Conservation (phyloP, 805 yeast genomes). For the Sugiyamaella chiloensis region DNA sequence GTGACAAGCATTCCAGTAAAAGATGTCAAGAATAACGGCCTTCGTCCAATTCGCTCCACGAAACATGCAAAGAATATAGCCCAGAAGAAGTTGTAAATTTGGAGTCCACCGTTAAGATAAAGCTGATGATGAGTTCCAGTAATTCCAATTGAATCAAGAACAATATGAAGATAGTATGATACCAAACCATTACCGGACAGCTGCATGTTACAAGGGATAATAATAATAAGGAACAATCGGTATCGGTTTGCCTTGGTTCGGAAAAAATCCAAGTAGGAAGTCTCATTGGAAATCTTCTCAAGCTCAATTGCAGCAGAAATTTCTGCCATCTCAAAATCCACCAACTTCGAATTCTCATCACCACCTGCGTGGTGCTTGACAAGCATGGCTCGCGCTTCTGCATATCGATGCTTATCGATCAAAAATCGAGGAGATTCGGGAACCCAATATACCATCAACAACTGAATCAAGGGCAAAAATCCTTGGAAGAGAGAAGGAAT, state of each 20-base stretch:
- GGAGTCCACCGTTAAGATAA: constrained; percentile 21
- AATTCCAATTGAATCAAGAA: constrained; percentile 52
- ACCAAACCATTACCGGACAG: constrained; percentile 17
- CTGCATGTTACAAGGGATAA: constrained; percentile 10
- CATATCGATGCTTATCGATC: constrained; percentile 56
- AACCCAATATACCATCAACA: constrained; percentile 45
- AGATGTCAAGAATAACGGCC: constrained; percentile 6
- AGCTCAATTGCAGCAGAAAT: constrained; percentile 15
- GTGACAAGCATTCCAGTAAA: constrained; percentile 11
- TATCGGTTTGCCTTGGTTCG: constrained; percentile 10
- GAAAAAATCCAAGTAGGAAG: constrained; percentile 7
- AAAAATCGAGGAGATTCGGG: constrained; percentile 88
- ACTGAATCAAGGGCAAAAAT: constrained; percentile 58
- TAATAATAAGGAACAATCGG: constrained; percentile 8
- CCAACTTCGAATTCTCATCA: constrained; percentile 10
- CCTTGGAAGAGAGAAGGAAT: constrained; percentile 71
- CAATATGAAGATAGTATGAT: constrained; percentile 47
- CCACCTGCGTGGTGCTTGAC: constrained; percentile 21
- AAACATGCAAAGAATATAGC: constrained; percentile 4
- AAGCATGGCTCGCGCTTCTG: constrained; percentile 50
- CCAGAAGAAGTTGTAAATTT: background rate
- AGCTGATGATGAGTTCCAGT: constrained; percentile 26
- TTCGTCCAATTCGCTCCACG: constrained; percentile 3
- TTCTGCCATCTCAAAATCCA: constrained; percentile 18
- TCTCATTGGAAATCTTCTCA: constrained; percentile 8